Base-by-base conservation (phyloP, 805 yeast genomes). In the Trichomonascus vanleenenianus region DNA sequence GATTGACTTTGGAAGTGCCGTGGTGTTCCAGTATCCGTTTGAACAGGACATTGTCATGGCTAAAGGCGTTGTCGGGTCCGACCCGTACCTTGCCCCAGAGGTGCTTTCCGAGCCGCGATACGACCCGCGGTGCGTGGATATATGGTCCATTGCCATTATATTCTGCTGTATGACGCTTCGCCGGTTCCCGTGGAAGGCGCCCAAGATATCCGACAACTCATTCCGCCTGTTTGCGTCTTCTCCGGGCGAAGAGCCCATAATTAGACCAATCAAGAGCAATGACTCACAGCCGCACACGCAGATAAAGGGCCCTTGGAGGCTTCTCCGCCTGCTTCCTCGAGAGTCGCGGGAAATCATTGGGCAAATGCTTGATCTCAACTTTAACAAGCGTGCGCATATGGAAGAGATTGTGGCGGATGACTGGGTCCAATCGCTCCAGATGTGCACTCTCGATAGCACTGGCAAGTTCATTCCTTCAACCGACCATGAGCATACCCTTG, bases 1-100 rank as follows among this genome's bases (percentile, higher is more conserved):
- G 45, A 86, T 91, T 52, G 98, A 91, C 66, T 91, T 89, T 64
- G 98, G 98, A 5, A 82, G 94, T 3, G 93, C 97, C 0, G 85
- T 83, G 16, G 83, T 85, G 19, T 88, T 86, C 68, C 74, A 80
- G 50, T 81, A 80, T 56, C 81, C 82, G 6, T 79, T 74, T 52
- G 77, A 75, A 44, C 61, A 64, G 6, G 75, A 72, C 45, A 73
- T 78, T 18, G 78, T 83, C 14, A 68, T 73, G 48, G 88, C 96
- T 0, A 73, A 76, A 36, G 97, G 97, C 12, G 76, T 91, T 18
- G 95, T 91, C 10, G 98, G 98, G 12, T 84, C 95, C 1, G 98
- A 91, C 63, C 97, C 98, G 2, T 91, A 91, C 59, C 67, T 91
- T 50, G 93, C 97, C 0, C 97, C 97, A 0, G 98, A 91, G 62